These are phyloP conservation scores for Phytophthora pini DNA, from an alignment of 352 stramenopile species.

Conservation along the genomic window DNA sequence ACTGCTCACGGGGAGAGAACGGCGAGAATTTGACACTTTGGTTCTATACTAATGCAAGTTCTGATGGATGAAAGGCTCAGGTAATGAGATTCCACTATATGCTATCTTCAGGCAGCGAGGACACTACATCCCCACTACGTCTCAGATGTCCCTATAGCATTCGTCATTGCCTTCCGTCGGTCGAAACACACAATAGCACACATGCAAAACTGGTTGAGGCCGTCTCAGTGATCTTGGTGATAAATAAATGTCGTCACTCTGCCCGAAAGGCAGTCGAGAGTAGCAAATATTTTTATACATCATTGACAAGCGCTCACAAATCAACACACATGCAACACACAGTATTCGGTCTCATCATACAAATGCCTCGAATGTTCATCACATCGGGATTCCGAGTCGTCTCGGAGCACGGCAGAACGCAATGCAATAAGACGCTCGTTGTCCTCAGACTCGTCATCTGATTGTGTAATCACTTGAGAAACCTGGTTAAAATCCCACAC, in stretches of 20 bases:
- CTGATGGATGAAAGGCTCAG: conserved; percentile 68
- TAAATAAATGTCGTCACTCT: conserved; percentile 86
- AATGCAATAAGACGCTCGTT: conserved; percentile 64
- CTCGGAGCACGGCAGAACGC: conserved; percentile 83
- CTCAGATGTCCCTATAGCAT: conserved; percentile 92
- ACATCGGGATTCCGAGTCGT: conserved; percentile 64
- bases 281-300: conserved; percentile 93
- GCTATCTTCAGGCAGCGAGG: conserved; percentile 70
- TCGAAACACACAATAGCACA: neutral
- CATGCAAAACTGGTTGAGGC: conserved; percentile 20
- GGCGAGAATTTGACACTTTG: conserved; percentile 94
- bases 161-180: conserved; percentile 76
- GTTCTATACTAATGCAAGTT: conserved; percentile 36
- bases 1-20: conserved; percentile 66
- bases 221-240: conserved; percentile 94
- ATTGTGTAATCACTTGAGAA: conserved; percentile 91
- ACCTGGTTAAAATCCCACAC: conserved; percentile 5
- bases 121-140: conserved; percentile 44
- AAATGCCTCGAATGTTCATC: conserved; percentile 92
- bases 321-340: conserved; percentile 32
- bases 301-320: conserved; percentile 55
- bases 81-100: conserved; percentile 92
- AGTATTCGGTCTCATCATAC: conserved; percentile 87
- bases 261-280: conserved; percentile 71
- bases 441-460: conserved; percentile 93